These are phyloP conservation scores for Chlorella sp. DNA, from an alignment of 139 green algal genomes.

Conservation along the genomic window DNA sequence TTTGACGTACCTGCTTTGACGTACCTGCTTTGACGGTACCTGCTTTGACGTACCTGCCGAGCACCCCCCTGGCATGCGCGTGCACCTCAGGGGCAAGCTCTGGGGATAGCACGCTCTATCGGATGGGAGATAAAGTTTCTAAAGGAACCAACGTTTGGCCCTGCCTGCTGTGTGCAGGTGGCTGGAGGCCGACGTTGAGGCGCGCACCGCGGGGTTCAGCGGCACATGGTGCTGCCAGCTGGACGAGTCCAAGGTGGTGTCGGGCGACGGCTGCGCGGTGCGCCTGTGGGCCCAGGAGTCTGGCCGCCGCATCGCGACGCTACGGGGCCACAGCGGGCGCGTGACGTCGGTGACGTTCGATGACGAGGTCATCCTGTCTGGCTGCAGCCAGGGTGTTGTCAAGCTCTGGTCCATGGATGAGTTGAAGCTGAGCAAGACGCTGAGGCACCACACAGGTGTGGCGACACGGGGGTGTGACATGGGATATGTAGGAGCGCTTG, in stretches of 20 bases:
- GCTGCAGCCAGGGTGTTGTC: constrained; percentile 26
- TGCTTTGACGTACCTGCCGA: no score
- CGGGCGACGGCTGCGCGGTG: constrained; percentile 25
- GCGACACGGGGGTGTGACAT: no score
- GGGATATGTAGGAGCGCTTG: no score
- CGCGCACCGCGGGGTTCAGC: constrained; percentile 1
- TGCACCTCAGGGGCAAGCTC: no score
- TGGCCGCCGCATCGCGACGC: constrained; percentile 36
- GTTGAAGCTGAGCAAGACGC: constrained; percentile 19
- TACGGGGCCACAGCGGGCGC: constrained; percentile 30
- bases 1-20: no score
- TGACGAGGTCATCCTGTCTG: constrained; percentile 32
- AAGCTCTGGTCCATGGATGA: constrained; percentile 51
- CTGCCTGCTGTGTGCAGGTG: no score
- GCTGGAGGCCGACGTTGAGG: not conserved
- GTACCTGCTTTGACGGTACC: no score
- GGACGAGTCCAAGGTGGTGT: constrained; percentile 42
- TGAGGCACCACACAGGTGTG: constrained; percentile 35
- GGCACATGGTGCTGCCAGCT: constrained; percentile 34
- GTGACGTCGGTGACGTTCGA: constrained; percentile 37
- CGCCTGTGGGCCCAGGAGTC: constrained; percentile 40
- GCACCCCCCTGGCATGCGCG: no score
- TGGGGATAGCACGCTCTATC: no score
- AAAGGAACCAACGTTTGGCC: no score
- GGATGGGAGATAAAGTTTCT: no score